Evolutionary conservation across 768 basidiomycete genomes (phyloP).

Genomic region (Coprinellus aureogranulatus): DNA sequence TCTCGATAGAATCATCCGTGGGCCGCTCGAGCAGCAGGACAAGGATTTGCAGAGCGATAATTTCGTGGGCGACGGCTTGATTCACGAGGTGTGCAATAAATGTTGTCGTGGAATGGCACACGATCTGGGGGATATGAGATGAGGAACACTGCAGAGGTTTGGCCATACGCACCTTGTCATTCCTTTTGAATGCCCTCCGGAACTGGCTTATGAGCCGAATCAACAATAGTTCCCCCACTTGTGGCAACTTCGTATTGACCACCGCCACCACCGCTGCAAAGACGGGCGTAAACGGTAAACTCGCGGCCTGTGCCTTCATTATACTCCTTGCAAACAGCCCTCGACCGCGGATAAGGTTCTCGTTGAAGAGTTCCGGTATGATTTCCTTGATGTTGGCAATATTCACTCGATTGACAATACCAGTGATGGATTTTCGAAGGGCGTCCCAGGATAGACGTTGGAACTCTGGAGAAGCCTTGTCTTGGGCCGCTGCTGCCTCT

Average conservation of each 20-base stretch:
- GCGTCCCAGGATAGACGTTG: constrained; percentile 98
- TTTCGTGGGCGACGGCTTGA: constrained; percentile 89
- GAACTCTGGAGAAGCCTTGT: constrained; percentile 85
- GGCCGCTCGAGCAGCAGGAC: constrained; percentile 93
- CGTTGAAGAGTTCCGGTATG: constrained; percentile 85
- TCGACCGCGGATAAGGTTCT: constrained; percentile 91
- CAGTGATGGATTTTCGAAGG: constrained; percentile 93
- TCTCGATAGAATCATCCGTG: constrained; percentile 97
- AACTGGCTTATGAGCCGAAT: constrained; percentile 93
- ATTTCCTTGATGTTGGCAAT: constrained; percentile 93
- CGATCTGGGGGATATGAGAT: constrained; percentile 66
- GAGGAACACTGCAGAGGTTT: neutral
- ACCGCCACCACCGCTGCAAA: constrained; percentile 93
- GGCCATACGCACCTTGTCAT: constrained; percentile 93
- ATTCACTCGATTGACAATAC: constrained; percentile 99
- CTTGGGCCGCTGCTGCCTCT: constrained; percentile 64
- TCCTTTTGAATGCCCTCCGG: constrained; percentile 89
- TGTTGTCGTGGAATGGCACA: constrained; percentile 90
- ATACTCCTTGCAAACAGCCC: constrained; percentile 91
- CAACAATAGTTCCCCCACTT: constrained; percentile 90
- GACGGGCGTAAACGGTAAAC: constrained; percentile 96
- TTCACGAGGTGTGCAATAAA: constrained; percentile 92
- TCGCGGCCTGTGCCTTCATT: constrained; percentile 97
- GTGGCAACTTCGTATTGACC: constrained; percentile 95
- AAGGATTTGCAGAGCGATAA: constrained; percentile 92